Conservation (phyloP, 176 grass and related monocot genomes). For the Ensete glaucum region DNA sequence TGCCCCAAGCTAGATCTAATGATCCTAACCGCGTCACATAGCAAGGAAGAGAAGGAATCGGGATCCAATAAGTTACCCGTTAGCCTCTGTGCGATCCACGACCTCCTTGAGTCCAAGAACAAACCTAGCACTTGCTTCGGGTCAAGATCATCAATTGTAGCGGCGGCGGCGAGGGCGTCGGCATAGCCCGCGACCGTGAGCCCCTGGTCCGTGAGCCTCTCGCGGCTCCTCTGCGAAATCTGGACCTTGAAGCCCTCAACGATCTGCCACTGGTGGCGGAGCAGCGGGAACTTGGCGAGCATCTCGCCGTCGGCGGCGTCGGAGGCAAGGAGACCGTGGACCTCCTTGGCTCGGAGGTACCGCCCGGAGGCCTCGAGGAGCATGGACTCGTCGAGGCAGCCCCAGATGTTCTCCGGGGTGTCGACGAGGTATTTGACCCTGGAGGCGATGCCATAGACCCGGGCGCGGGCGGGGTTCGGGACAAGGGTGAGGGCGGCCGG, state of each 20-base stretch:
- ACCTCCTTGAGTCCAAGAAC: slow-evolving; percentile 62
- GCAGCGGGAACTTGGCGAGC: slow-evolving; percentile 59
- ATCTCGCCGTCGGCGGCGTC: slow-evolving; percentile 28
- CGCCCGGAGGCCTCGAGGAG: slow-evolving; percentile 84
- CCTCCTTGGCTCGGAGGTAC: slow-evolving; percentile 59
- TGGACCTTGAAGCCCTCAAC: slow-evolving; percentile 75
- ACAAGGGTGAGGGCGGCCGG: slow-evolving; percentile 1
- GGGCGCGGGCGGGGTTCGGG: slow-evolving; percentile 34
- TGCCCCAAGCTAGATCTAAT: slow-evolving; percentile 68
- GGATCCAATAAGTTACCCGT: slow-evolving; percentile 32
- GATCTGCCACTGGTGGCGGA: slow-evolving; percentile 84
- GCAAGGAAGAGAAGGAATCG: slow-evolving; percentile 41
- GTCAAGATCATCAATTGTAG: slow-evolving; percentile 58
- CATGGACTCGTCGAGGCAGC: slow-evolving; percentile 74
- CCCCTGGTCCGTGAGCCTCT: slow-evolving; percentile 60
- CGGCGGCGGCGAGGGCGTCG: slow-evolving; percentile 64
- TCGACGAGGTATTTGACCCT: slow-evolving; percentile 93
- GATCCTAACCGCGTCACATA: slow-evolving; percentile 62
- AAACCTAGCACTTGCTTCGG: slow-evolving; percentile 53
- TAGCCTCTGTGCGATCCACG: slow-evolving; percentile 79
- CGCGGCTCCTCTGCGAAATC: slow-evolving; percentile 75
- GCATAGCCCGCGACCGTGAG: slow-evolving; percentile 58
- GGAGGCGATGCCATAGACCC: slow-evolving; percentile 55
- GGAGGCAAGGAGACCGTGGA: slow-evolving; percentile 44
- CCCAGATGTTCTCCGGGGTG: slow-evolving; percentile 98